Evolutionary conservation across 148 eudicot species (phyloP), one percentile per base, ranked within the genome.

Genomic region (Dysphania ambrosioides): DNA sequence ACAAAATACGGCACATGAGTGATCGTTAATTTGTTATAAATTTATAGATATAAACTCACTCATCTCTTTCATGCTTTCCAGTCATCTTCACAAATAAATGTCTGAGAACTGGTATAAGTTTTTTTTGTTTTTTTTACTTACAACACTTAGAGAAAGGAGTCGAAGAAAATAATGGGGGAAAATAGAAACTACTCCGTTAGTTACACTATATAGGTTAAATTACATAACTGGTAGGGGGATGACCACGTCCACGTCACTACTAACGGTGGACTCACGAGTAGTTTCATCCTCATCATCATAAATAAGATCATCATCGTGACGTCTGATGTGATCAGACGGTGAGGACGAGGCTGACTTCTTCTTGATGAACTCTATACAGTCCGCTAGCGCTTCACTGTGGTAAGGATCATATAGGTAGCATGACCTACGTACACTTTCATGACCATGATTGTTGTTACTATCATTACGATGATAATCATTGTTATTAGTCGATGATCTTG

Each of bases 331-430:
- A 80, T 72, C 69, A 3, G 77, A 81, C 38, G 74, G 72, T 53
- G 61, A 64, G 9, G 83, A 75, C 0, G 79, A 40, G 26, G 41
- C 77, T 2, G 83, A 77, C 12, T 66, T 64, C 74, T 84, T 88
- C 84, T 84, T 90, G 73, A 90, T 84, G 68, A 88, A 90, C 84
- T 88, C 92, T 47, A 90, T 90, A 67, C 96, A 90, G 67, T 90
- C 96, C 0, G 96, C 92, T 24, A 90, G 68, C 7, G 92, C 96
- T 71, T 90, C 90, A 47, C 78, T 88, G 23, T 79, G 88, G 72
- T 87, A 85, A 44, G 87, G 81, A 67, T 90, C 86, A 55, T 84
- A 21, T 0, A 64, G 23, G 15, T 73, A 32, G 58, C 71, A 74
- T 34, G 77, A 77, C 26, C 83, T 79, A 6, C 82, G 75, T 18